Percentiles rank a stretch among this genome's conserved stretches.
These are phyloP conservation scores for Dioscorea alata DNA, from an alignment of 106 monocot species.

Conservation along the genomic window DNA sequence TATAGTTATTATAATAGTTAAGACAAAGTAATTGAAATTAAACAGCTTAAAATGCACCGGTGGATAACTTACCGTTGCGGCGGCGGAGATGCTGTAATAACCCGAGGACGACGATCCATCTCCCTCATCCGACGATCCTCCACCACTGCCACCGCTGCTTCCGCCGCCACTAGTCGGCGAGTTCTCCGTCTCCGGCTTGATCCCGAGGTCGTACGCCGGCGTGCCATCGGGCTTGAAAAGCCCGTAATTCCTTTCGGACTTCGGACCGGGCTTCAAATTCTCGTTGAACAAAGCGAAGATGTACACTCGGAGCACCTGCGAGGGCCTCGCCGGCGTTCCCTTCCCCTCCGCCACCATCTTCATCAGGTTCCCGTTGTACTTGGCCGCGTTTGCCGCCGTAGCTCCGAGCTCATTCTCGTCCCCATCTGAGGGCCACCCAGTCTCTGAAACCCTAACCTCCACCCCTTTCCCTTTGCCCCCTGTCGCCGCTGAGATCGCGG, in stretches of 20 bases:
- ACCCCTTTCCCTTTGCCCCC: neutral
- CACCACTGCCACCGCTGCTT: neutral
- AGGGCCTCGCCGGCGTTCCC: conserved; percentile 6
- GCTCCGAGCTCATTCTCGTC: conserved; percentile 4
- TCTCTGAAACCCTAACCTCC: conserved; percentile 7
- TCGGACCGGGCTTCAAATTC: conserved; percentile 6
- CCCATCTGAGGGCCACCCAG: conserved; percentile 6
- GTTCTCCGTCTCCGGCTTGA: conserved; percentile 1
- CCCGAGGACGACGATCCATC: neutral
- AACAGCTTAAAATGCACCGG: neutral
- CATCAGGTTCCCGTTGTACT: conserved; percentile 11
- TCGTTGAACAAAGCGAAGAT: conserved; percentile 9
- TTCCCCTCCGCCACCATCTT: conserved; percentile 12
- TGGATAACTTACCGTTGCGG: neutral
- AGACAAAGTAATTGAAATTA: neutral
- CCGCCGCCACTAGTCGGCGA: neutral
- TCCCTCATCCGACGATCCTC: neutral
- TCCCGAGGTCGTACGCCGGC: conserved; percentile 7
- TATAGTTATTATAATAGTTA: neutral
- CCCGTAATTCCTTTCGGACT: conserved; percentile 12
- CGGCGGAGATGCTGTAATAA: conserved; percentile 7
- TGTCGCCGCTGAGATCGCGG: conserved; percentile 4
- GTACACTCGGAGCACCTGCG: neutral
- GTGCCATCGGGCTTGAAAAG: conserved; percentile 12
- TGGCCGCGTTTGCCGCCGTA: conserved; percentile 1